Evolutionary conservation across 352 stramenopile species (phyloP), one percentile per base, ranked within the genome.

Genomic region (Phytophthora citrophthora): DNA sequence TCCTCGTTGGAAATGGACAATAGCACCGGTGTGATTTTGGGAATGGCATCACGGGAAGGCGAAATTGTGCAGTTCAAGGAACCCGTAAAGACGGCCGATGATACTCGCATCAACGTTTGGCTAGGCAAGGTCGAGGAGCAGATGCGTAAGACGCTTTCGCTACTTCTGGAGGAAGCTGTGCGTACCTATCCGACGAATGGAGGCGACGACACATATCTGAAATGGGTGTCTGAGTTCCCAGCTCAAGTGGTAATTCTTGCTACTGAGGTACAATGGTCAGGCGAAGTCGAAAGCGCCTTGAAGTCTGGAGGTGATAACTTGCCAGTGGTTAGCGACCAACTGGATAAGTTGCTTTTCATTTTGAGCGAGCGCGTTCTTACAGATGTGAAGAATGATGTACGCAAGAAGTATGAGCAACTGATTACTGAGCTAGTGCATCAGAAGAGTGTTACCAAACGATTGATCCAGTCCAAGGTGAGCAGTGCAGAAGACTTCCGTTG

Each of bases 381-480:
- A 3, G 95, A 99, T 75, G 82, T 99, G 20, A 96, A 96, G 34
- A 90, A 93, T 26, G 92, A 98, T 57, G 88, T 97, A 13, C 88
- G 96, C 13, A 98, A 98, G 76, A 99, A 99, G 76, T 99, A 99
- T 70, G 98, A 99, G 59, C 98, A 99, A 74, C 86, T 99, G 10
- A 99, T 99, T 70, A 99, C 98, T 10, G 98, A 99, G 73, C 86
- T 99, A n/a, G 98, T 99, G 16, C 98, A 99, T 64, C 96, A 99
- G 64, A 97, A 98, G 57, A 99, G 99, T 74, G 97, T 99, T 23
- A 99, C 90, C 15, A 93, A 96, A 54, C 91, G 86, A 24, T 89
- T 99, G 58, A 91, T 90, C 23, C 81, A 97, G 59, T 78, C 85
- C 9, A 82, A 81, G 12, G 91, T 98, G 5, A 84, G 64, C 12